Evolutionary conservation across 495 filamentous ascomycete genomes (phyloP).

Genomic region (Aspergillus campestris): DNA sequence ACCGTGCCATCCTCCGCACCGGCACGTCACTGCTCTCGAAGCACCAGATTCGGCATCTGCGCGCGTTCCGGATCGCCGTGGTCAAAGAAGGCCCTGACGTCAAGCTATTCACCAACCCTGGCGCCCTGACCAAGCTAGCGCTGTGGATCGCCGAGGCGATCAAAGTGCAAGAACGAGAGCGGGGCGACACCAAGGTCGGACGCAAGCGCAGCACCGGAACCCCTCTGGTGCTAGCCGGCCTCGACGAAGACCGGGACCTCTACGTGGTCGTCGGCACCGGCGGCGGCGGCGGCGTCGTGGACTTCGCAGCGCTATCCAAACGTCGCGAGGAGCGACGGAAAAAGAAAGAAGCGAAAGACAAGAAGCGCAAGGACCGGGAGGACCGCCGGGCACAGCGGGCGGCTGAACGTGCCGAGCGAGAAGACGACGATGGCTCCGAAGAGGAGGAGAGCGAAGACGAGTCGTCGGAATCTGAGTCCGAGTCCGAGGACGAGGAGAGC

Average conservation of each 20-base stretch:
- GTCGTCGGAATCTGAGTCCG: slow-evolving; percentile 48
- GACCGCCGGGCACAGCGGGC: slow-evolving; percentile 45
- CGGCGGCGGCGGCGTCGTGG: slow-evolving; percentile 54
- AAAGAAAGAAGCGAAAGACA: slow-evolving; percentile 49
- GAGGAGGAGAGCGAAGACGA: slow-evolving; percentile 47
- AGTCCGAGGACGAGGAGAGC: slow-evolving; percentile 54
- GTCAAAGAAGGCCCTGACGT: slow-evolving; percentile 94
- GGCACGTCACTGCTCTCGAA: slow-evolving; percentile 87
- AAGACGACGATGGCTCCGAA: slow-evolving; percentile 52
- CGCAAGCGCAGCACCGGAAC: slow-evolving; percentile 50
- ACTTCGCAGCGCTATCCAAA: slow-evolving; percentile 55
- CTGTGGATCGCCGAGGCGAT: slow-evolving; percentile 93
- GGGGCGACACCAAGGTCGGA: slow-evolving; percentile 59
- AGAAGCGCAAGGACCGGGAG: slow-evolving; percentile 54
- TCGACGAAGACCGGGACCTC: slow-evolving; percentile 81
- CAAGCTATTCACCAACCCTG: slow-evolving; percentile 78
- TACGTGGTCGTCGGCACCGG: slow-evolving; percentile 90
- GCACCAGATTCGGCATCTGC: slow-evolving; percentile 82
- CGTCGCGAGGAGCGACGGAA: slow-evolving; percentile 55
- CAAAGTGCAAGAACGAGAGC: slow-evolving; percentile 75
- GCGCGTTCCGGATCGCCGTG: slow-evolving; percentile 88
- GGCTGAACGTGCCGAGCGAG: slow-evolving; percentile 36
- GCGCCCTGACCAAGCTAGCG: slow-evolving; percentile 84
- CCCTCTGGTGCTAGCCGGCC: slow-evolving; percentile 78
- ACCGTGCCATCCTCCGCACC: slow-evolving; percentile 87